Conservation (phyloP, 2,329 filamentous ascomycete species). For the Aspergillus novoparasiticus region DNA sequence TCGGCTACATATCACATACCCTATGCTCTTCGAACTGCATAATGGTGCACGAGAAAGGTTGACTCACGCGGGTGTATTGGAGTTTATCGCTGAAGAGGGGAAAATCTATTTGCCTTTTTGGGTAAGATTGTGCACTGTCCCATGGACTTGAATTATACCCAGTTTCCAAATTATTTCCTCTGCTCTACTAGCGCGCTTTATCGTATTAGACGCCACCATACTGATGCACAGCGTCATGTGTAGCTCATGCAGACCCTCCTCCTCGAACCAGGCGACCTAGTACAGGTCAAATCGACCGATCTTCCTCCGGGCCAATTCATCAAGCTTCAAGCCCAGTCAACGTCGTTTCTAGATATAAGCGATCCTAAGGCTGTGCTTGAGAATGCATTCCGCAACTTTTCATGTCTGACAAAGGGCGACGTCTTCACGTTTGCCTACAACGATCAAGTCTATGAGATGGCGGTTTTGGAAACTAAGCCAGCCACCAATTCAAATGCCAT, state of each 20-base stretch:
- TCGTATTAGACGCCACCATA: neutral
- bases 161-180: neutral
- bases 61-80: conserved; percentile 91
- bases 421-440: conserved; percentile 97
- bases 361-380: conserved; percentile 97
- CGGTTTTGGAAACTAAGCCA: conserved; percentile 91
- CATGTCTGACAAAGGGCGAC: conserved; percentile 88
- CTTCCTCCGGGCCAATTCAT: conserved; percentile 88
- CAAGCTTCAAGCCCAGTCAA: conserved; percentile 93
- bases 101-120: conserved; percentile 95
- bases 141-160: neutral
- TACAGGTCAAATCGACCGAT: conserved; percentile 94
- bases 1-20: conserved; percentile 92
- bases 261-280: conserved; percentile 88
- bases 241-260: conserved; percentile 92
- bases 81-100: conserved; percentile 97
- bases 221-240: conserved; percentile 8
- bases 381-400: conserved; percentile 94
- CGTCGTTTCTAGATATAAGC: conserved; percentile 92
- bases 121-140: conserved; percentile 56
- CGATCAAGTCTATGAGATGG: conserved; percentile 88
- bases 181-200: neutral
- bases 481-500: conserved; percentile 78
- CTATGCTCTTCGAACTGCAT: conserved; percentile 92
- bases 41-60: conserved; percentile 79